Evolutionary conservation across 306 rosid species (phyloP).

Genomic region (Parietaria judaica): DNA sequence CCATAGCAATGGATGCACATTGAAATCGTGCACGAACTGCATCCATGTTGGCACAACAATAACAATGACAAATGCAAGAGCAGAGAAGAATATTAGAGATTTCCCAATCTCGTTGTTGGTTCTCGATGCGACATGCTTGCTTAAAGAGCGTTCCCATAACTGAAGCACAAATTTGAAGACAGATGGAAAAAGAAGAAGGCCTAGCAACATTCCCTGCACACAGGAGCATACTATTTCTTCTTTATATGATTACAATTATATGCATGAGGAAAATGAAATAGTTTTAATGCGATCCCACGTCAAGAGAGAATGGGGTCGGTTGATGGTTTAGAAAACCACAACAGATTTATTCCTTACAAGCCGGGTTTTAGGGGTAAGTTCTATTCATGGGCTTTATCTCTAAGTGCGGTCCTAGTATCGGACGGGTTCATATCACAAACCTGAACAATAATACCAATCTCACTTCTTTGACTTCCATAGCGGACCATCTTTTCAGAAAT

Average conservation of each 20-base stretch:
- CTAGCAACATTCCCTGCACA: constrained; percentile 80
- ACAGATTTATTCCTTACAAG: no score
- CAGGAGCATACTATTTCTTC: constrained; percentile 26
- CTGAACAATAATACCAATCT: constrained; percentile 74
- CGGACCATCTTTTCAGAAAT: constrained; percentile 38
- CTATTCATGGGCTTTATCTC: no score
- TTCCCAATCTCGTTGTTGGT: constrained; percentile 43
- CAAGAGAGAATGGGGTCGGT: no score
- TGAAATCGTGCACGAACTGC: constrained; percentile 71
- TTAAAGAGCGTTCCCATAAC: constrained; percentile 47
- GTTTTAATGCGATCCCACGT: no score
- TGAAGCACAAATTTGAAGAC: constrained; percentile 52
- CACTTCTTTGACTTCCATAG: constrained; percentile 58
- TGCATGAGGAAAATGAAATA: no score
- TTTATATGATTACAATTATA: neutral
- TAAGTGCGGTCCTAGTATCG: no score
- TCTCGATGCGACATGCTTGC: constrained; percentile 38
- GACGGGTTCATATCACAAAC: constrained; percentile 23
- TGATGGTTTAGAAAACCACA: no score
- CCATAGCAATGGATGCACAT: constrained; percentile 70
- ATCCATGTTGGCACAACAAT: constrained; percentile 71
- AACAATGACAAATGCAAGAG: constrained; percentile 57
- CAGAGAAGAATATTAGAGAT: constrained; percentile 50
- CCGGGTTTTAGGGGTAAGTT: no score
- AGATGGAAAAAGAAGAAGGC: constrained; percentile 71